Evolutionary conservation across 495 filamentous ascomycete genomes (phyloP), one percentile per base, ranked within the genome.

Genomic region (Aspergillus panamensis): DNA sequence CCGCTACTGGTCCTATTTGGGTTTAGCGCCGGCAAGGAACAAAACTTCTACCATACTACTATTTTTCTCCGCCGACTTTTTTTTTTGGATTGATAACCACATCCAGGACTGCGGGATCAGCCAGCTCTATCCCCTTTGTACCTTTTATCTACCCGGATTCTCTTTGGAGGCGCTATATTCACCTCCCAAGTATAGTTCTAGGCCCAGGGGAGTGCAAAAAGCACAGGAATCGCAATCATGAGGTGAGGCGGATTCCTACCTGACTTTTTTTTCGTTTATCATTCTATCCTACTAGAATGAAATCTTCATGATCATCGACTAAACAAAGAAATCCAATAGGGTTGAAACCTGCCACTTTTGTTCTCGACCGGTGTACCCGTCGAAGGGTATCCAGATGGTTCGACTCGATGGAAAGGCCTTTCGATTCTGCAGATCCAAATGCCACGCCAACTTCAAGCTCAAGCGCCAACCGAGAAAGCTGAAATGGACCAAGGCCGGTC

Each of bases 391-490:
- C 66, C 91, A 87, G 59, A 90, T 91, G 68, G 84, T 90, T 57
- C 83, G 87, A 35, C 53, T 62, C 20, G 62, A 64, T 53, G 62
- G 58, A 32, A 63, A 66, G 48, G 58, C 54, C 58, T 76, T 74
- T 60, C 64, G 72, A 47, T 86, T 86, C 82, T 96, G 91, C 80
- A 81, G 91, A 43, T 85, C 80, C 58, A 97, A 96, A 81, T 96
- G 92, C 80, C 91, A 96, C 76, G 90, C 92, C 78, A 95, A 95
- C 80, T 96, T 97, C 84, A 96, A 96, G 78, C 96, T 96, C 91
- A 96, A 97, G 86, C 86, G 94, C 62, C 87, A 88, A 64, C 84
- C 85, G n/a, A 78, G 85, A 65, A 87, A 87, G 74, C 80, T 96
- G 68, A 90, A 89, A 73, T 96, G 90, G 91, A 96, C 91, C 50